These are phyloP conservation scores for Diaporthe citri DNA, from an alignment of 2,329 filamentous ascomycete genomes.

Conservation along the genomic window DNA sequence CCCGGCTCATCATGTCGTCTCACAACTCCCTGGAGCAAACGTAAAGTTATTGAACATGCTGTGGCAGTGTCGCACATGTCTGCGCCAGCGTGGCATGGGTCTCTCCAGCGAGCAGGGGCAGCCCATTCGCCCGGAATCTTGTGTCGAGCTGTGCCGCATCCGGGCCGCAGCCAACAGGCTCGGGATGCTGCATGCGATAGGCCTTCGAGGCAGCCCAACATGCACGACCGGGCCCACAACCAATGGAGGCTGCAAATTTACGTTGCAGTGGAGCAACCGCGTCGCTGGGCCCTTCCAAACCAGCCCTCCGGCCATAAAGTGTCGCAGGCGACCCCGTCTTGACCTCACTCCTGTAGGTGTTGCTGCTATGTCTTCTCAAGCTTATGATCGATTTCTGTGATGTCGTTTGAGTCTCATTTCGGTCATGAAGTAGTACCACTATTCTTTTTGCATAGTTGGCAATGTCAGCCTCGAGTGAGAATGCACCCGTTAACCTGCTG, in stretches of 20 bases:
- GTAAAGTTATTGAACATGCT: neutral
- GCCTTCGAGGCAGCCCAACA: conserved; percentile 6
- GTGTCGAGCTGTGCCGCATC: neutral
- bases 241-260: conserved; percentile 4
- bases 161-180: conserved; percentile 28
- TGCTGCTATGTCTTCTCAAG: too few relatives aligned
- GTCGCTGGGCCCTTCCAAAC: neutral
- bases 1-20: neutral
- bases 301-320: neutral
- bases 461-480: too few relatives aligned
- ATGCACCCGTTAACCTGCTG: too few relatives aligned
- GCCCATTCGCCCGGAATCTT: neutral
- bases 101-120: neutral
- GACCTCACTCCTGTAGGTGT: too few relatives aligned
- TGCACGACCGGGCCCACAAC: neutral
- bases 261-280: conserved; percentile 9
- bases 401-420: too few relatives aligned
- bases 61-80: neutral
- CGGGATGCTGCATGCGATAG: conserved; percentile 26
- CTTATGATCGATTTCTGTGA: too few relatives aligned
- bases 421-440: too few relatives aligned
- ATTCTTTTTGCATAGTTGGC: too few relatives aligned
- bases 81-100: conserved; percentile 2
- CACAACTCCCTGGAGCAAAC: neutral
- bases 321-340: too few relatives aligned